These are phyloP conservation scores for Paspalum vaginatum DNA, from an alignment of 176 grass and related monocot species.

Conservation along the genomic window DNA sequence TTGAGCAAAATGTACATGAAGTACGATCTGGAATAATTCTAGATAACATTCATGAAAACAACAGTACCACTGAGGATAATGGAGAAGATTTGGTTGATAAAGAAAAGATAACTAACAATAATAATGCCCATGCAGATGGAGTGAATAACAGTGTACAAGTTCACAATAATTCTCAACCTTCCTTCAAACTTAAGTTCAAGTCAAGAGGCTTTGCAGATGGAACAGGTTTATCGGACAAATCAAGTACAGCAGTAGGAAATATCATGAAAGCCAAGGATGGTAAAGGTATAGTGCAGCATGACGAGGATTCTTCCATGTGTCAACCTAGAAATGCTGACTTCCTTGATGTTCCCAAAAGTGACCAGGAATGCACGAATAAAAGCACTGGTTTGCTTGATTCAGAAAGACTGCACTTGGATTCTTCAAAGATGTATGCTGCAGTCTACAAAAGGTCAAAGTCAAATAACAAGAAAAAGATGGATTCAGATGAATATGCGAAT, in stretches of 20 bases:
- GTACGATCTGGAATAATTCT: constrained; percentile 36
- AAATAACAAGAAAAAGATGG: constrained; percentile 58
- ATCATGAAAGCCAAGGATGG: constrained; percentile 15
- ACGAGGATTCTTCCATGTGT: constrained; percentile 51
- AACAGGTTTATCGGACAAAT: constrained; percentile 48
- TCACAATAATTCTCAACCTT: constrained; percentile 44
- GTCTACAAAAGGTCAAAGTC: constrained; percentile 81
- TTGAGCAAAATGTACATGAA: constrained; percentile 39
- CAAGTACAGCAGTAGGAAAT: constrained; percentile 36
- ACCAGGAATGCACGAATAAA: constrained; percentile 37
- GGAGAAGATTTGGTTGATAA: constrained; percentile 15
- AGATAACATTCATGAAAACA: constrained; percentile 44
- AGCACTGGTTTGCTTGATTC: constrained; percentile 43
- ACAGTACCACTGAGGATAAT: constrained; percentile 8
- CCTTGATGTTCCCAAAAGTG: constrained; percentile 45
- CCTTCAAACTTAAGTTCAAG: constrained; percentile 67
- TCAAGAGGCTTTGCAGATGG: constrained; percentile 58
- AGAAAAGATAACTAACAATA: constrained; percentile 32
- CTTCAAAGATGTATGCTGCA: constrained; percentile 53
- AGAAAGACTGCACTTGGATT: constrained; percentile 46
- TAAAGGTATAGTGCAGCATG: constrained; percentile 41
- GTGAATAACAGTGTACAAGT: constrained; percentile 39
- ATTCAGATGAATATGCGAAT: constrained; percentile 53
- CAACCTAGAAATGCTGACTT: constrained; percentile 33
- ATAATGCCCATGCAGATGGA: constrained; percentile 31